phyloP scores from a whole-genome alignment of 2,329 filamentous ascomycete species.

The Verticillium alfalfae region DNA sequence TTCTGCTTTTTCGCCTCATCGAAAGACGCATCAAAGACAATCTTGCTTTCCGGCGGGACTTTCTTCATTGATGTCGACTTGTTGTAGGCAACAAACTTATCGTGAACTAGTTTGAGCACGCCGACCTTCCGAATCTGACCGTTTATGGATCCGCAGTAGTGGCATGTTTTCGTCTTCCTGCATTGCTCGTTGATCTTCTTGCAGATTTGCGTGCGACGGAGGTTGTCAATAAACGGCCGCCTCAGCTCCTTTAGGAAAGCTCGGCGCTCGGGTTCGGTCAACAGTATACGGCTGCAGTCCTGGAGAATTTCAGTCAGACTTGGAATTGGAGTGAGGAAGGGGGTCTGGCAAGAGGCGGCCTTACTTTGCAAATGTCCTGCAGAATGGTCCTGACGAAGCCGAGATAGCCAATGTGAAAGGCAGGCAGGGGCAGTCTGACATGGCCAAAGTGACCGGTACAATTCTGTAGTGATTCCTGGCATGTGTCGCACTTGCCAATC shows the following conservation, averaged over 20 bases:
- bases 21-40: constrained; percentile 82
- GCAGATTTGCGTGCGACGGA: constrained; percentile 75
- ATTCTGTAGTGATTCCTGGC: constrained; percentile 70
- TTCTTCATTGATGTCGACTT: constrained; percentile 85
- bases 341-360: neutral
- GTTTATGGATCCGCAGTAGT: constrained; percentile 75
- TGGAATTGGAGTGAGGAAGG: neutral
- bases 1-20: constrained; percentile 71
- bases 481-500: constrained; percentile 72
- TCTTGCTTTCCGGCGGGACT: constrained; percentile 72
- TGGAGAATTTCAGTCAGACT: constrained; percentile 17
- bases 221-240: constrained; percentile 76
- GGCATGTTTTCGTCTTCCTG: constrained; percentile 78
- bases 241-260: constrained; percentile 75
- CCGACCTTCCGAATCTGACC: constrained; percentile 89
- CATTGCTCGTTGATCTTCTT: constrained; percentile 89
- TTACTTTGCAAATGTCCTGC: constrained; percentile 86
- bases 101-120: constrained; percentile 89
- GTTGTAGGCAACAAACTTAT: constrained; percentile 86
- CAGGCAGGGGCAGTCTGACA: constrained; percentile 82
- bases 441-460: constrained; percentile 97
- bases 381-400: constrained; percentile 88
- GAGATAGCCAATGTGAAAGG: constrained; percentile 94
- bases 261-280: constrained; percentile 75
- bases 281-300: constrained; percentile 77